Percentiles rank a stretch among this genome's conserved stretches.
Conservation (phyloP, 257 asterid species). For the Marsdenia floribunda region DNA sequence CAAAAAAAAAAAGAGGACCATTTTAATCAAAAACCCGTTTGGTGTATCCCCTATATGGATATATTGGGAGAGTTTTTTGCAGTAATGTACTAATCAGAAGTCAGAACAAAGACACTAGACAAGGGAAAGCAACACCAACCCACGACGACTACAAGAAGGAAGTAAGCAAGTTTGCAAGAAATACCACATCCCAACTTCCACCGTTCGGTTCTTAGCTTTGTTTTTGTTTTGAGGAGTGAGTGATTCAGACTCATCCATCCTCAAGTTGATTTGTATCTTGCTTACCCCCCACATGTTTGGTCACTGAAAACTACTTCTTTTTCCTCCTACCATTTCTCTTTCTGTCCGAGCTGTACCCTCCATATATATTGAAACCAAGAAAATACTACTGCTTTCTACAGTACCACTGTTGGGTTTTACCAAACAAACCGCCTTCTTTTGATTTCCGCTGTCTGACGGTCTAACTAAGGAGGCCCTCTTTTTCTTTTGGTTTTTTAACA, state of each 20-base stretch:
- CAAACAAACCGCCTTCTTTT: not conserved
- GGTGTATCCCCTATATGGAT: not conserved
- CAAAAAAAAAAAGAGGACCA: no score
- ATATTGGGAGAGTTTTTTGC: not conserved
- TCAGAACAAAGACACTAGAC: not conserved
- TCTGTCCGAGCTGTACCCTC: slow-evolving; percentile 11
- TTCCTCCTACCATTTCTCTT: slow-evolving; percentile 7
- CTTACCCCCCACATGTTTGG: slow-evolving; percentile 30
- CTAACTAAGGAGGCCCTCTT: not conserved
- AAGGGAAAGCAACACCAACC: not conserved
- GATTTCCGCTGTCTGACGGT: not conserved
- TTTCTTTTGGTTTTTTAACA: not conserved
- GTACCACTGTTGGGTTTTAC: not conserved
- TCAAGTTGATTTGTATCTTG: not conserved
- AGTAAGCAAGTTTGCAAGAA: not conserved
- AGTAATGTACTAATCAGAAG: no score
- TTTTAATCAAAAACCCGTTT: no score
- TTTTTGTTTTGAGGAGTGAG: not conserved
- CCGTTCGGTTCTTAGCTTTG: not conserved
- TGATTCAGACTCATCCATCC: not conserved
- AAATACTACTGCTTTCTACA: not conserved
- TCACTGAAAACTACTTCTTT: slow-evolving; percentile 32
- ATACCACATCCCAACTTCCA: not conserved
- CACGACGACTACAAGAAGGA: not conserved
- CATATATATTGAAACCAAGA: slow-evolving; percentile 8